Conservation (phyloP, 1,139 yeast species). For the Yamadazyma pseudoaaseri region DNA sequence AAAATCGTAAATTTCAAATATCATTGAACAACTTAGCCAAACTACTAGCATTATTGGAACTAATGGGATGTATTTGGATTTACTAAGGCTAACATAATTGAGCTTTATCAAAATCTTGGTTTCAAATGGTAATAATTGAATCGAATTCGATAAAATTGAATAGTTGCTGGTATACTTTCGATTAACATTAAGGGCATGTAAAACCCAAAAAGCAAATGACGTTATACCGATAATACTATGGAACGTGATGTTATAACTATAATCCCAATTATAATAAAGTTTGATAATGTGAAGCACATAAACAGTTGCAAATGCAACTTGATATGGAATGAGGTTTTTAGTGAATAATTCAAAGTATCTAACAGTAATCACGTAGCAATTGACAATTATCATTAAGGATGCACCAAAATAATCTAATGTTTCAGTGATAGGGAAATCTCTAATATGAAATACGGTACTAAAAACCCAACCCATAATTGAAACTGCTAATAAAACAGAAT, state of each 20-base stretch:
- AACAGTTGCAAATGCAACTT: conserved; percentile 12
- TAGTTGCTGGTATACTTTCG: conserved; percentile 20
- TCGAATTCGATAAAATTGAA: conserved; percentile 34
- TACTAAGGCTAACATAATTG: conserved; percentile 25
- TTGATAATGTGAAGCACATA: conserved; percentile 31
- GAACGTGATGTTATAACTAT: conserved; percentile 36
- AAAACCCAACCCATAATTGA: conserved; percentile 40
- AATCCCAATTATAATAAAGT: conserved; percentile 37
- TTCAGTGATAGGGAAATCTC: conserved; percentile 41
- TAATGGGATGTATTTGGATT: conserved; percentile 31
- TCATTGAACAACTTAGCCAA: conserved; percentile 34
- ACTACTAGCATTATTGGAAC: conserved; percentile 37
- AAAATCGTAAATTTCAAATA: conserved; percentile 41
- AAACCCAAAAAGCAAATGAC: conserved; percentile 34
- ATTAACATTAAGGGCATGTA: conserved; percentile 27
- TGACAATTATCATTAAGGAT: conserved; percentile 36
- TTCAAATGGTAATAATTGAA: conserved; percentile 41
- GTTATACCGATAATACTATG: conserved; percentile 33
- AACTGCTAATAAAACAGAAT: conserved; percentile 26
- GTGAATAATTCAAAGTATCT: conserved; percentile 31
- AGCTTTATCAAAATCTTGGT: conserved; percentile 35
- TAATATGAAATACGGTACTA: conserved; percentile 39
- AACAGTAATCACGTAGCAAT: conserved; percentile 35
- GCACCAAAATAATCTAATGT: conserved; percentile 48
- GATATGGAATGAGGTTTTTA: conserved; percentile 12